Evolutionary conservation across 305 asterid genomes (phyloP).

Genomic region (Rubia balearica): DNA sequence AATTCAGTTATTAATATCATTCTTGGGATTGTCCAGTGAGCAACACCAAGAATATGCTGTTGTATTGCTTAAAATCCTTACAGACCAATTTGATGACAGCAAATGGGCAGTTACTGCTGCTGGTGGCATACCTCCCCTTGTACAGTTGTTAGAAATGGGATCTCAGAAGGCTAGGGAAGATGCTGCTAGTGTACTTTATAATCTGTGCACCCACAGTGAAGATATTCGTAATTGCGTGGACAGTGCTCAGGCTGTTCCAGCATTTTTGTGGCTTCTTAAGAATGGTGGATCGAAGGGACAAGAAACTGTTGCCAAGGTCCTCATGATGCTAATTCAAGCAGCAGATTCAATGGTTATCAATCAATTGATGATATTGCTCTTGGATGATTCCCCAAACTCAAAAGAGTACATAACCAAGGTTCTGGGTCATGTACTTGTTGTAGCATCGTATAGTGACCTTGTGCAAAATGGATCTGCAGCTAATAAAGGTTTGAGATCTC

Average conservation of each 20-base stretch:
- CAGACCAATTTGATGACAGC: constrained; percentile 84
- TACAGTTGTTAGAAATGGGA: constrained; percentile 66
- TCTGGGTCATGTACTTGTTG: constrained; percentile 73
- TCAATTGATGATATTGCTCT: constrained; percentile 58
- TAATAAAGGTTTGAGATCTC: constrained; percentile 66
- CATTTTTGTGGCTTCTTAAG: constrained; percentile 67
- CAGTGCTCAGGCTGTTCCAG: constrained; percentile 74
- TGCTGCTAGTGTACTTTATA: constrained; percentile 55
- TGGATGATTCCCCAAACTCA: constrained; percentile 58
- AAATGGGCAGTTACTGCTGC: constrained; percentile 97
- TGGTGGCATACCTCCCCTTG: constrained; percentile 93
- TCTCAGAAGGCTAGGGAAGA: constrained; percentile 63
- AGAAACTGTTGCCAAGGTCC: constrained; percentile 59
- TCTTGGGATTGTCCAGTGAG: constrained; percentile 70
- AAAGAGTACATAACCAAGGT: constrained; percentile 58
- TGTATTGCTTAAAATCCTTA: constrained; percentile 65
- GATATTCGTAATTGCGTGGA: constrained; percentile 75
- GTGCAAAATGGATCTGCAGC: constrained; percentile 49
- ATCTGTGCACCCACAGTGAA: constrained; percentile 74
- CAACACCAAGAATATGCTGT: constrained; percentile 83
- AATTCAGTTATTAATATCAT: constrained; percentile 77
- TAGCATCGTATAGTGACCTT: constrained; percentile 60
- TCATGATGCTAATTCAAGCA: constrained; percentile 42
- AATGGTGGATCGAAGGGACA: constrained; percentile 68
- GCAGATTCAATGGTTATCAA: constrained; percentile 56